Conservation (phyloP, 106 monocot species). For the Dendrobium nobile region DNA sequence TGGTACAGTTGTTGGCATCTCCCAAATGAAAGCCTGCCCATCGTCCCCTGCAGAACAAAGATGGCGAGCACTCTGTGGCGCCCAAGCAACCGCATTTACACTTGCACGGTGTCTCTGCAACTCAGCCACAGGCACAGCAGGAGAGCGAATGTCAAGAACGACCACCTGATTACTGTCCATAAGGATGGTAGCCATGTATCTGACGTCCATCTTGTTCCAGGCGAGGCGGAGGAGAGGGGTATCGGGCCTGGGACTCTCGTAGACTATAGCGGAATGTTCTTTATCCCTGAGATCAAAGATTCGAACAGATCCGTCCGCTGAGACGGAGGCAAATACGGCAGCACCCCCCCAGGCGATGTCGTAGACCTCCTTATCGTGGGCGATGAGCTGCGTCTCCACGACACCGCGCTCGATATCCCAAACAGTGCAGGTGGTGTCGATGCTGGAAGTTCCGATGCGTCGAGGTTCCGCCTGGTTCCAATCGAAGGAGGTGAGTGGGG, state of each 20-base stretch:
- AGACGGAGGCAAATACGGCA: constrained; percentile 79
- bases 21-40: constrained; percentile 67
- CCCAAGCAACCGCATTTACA: constrained; percentile 81
- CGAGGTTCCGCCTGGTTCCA: constrained; percentile 62
- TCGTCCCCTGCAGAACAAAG: constrained; percentile 75
- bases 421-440: constrained; percentile 93
- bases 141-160: constrained; percentile 72
- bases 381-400: constrained; percentile 91
- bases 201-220: constrained; percentile 70
- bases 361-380: constrained; percentile 96
- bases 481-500: constrained; percentile 74
- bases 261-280: constrained; percentile 87
- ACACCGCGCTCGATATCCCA: constrained; percentile 70
- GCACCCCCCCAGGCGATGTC: constrained; percentile 93
- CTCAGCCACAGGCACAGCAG: constrained; percentile 73
- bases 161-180: constrained; percentile 78
- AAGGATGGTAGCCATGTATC: constrained; percentile 73
- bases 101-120: constrained; percentile 60
- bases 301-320: constrained; percentile 86
- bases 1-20: constrained; percentile 23
- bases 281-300: constrained; percentile 86
- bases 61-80: constrained; percentile 33
- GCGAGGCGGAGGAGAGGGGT: constrained; percentile 77
- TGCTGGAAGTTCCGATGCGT: constrained; percentile 59
- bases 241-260: constrained; percentile 84